phyloP scores from a whole-genome alignment of 2,329 filamentous ascomycete species.

The Chaetothyriales sp. region DNA sequence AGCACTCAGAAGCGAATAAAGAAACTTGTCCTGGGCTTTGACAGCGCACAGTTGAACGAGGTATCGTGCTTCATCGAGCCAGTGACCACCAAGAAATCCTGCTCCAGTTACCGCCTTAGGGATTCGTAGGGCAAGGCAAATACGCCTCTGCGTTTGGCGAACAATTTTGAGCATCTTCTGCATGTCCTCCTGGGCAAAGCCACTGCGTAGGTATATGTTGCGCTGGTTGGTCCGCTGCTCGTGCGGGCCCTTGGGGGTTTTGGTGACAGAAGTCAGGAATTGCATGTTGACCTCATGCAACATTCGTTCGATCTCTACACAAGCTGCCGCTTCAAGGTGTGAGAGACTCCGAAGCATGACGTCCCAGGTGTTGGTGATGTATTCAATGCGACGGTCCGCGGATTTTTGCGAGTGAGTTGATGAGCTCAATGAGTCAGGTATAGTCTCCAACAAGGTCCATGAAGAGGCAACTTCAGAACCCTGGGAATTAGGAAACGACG shows the following conservation, averaged over 20 bases:
- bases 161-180: slow-evolving; percentile 32
- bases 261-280: slow-evolving; percentile 21
- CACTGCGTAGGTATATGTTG: slow-evolving; percentile 34
- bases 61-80: slow-evolving; percentile 47
- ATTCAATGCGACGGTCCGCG: slow-evolving; percentile 39
- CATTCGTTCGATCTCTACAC: slow-evolving; percentile 37
- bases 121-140: slow-evolving; percentile 42
- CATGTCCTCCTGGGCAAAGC: slow-evolving; percentile 32
- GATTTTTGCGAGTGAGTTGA: slow-evolving; percentile 6
- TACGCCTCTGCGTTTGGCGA: slow-evolving; percentile 35
- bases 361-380: slow-evolving; percentile 46
- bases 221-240: slow-evolving; percentile 37
- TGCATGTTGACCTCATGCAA: slow-evolving; percentile 36
- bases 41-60: slow-evolving; percentile 41
- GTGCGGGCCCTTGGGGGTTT: slow-evolving; percentile 32
- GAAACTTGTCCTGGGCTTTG: slow-evolving; percentile 46
- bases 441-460: slow-evolving; percentile 18
- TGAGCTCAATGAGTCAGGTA: slow-evolving; percentile 15
- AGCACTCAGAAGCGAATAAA: slow-evolving; percentile 44
- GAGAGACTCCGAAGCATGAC: slow-evolving; percentile 44
- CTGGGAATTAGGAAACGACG: slow-evolving; percentile 13
- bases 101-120: slow-evolving; percentile 45
- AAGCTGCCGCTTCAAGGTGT: slow-evolving; percentile 39
- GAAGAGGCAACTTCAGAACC: slow-evolving; percentile 17
- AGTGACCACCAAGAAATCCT: slow-evolving; percentile 38